Conservation (phyloP, 1,284 basidiomycete genomes). For the Earliella scabrosa region DNA sequence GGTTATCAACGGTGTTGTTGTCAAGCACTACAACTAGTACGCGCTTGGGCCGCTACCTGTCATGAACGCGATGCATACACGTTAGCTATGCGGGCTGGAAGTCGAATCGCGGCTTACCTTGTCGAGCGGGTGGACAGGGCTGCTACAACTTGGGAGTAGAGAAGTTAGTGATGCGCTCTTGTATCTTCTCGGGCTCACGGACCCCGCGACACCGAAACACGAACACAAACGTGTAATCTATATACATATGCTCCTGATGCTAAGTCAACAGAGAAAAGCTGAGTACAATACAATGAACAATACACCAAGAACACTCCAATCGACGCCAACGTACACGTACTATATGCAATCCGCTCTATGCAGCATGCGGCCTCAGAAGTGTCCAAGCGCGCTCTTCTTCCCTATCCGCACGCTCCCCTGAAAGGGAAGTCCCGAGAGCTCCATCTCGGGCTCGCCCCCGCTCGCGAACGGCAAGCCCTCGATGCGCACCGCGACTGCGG, state of each 20-base stretch:
- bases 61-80: no score
- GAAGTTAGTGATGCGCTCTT: no score
- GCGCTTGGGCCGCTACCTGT: no score
- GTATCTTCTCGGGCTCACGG: no score
- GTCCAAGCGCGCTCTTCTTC: constrained; percentile 45
- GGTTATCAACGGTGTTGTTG: constrained; percentile 44
- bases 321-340: background rate
- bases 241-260: background rate
- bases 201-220: no score
- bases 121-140: no score
- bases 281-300: background rate
- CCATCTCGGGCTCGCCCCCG: constrained; percentile 48
- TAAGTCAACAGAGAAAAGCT: background rate
- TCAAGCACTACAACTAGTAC: constrained; percentile 51
- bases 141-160: no score
- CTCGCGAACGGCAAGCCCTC: constrained; percentile 60
- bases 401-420: constrained; percentile 66
- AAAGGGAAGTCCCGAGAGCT: constrained; percentile 67
- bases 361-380: background rate
- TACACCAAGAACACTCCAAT: background rate
- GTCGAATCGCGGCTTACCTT: no score
- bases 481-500: constrained; percentile 62
- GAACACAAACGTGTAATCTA: no score
- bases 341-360: no score
- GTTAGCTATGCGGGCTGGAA: no score